phyloP scores from a whole-genome alignment of 148 eudicot genomes.

The Gaultheria prostrata region DNA sequence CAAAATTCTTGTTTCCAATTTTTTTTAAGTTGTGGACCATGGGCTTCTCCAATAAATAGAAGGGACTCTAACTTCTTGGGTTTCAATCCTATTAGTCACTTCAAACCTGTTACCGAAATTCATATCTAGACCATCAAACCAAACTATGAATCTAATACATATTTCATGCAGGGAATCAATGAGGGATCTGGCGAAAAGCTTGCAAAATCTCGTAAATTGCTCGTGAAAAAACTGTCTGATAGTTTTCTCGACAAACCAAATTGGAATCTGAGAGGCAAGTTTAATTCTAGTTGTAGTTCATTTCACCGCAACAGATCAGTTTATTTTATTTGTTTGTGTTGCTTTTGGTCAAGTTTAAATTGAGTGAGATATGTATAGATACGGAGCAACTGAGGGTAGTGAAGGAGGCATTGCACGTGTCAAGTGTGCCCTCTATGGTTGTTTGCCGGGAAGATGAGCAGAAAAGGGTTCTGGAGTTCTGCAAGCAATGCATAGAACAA shows the following conservation, averaged over 20 bases:
- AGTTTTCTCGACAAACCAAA: conserved; percentile 45
- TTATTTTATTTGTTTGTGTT: not conserved
- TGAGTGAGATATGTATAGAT: conserved; percentile 31
- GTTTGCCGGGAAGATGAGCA: conserved; percentile 78
- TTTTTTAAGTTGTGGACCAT: not conserved
- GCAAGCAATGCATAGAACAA: conserved; percentile 54
- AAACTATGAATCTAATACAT: not conserved
- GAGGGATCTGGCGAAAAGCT: conserved; percentile 24
- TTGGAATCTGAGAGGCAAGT: conserved; percentile 72
- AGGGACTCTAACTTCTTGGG: not conserved
- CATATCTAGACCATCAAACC: not conserved
- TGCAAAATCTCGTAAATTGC: conserved; percentile 22
- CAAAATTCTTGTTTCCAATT: not conserved
- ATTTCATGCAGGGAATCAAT: conserved; percentile 34
- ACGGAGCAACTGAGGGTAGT: conserved; percentile 57
- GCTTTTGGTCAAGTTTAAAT: not conserved
- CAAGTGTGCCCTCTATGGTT: conserved; percentile 50
- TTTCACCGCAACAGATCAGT: not conserved
- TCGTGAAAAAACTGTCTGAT: conserved; percentile 47
- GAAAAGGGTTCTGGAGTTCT: conserved; percentile 58
- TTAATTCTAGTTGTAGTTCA: not conserved
- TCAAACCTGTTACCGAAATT: not conserved
- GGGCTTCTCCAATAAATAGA: not conserved
- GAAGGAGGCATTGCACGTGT: conserved; percentile 84
- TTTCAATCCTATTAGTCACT: not conserved